Evolutionary conservation across 805 yeast species (phyloP).

Genomic region (Candida maltosa): DNA sequence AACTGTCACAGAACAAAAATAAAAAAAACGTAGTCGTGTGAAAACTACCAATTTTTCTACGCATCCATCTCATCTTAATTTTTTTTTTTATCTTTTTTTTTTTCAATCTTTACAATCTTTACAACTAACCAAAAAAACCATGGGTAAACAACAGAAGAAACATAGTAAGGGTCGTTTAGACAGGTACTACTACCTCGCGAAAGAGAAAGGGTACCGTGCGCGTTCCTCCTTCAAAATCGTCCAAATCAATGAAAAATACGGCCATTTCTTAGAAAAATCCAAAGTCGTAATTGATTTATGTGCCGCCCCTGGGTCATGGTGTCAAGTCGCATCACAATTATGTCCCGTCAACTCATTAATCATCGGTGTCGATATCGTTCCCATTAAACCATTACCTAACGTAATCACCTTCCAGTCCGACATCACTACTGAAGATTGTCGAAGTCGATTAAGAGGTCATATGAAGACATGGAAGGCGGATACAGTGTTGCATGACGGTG

Average conservation of each 20-base stretch:
- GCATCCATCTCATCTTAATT: background rate
- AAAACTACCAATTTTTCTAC: background rate
- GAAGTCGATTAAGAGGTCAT: constrained; percentile 89
- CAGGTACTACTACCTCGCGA: constrained; percentile 92
- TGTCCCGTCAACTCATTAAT: constrained; percentile 92
- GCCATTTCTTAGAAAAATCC: constrained; percentile 89
- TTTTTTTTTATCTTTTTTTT: too few species aligned
- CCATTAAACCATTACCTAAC: constrained; percentile 94
- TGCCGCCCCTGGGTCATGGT: constrained; percentile 99
- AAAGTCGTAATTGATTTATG: constrained; percentile 96
- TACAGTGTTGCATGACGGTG: constrained; percentile 98
- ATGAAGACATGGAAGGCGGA: constrained; percentile 99
- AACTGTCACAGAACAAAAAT: too few species aligned
- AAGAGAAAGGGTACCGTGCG: constrained; percentile 97
- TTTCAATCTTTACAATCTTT: background rate
- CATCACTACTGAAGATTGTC: constrained; percentile 96
- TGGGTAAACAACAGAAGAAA: constrained; percentile 94
- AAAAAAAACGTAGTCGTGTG: background rate
- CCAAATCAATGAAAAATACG: constrained; percentile 94
- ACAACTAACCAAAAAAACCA: constrained; percentile 18
- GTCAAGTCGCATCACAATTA: constrained; percentile 93
- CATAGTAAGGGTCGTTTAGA: constrained; percentile 98
- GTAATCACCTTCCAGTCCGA: constrained; percentile 93
- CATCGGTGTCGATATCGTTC: constrained; percentile 98
- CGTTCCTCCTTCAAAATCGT: constrained; percentile 96